Evolutionary conservation across 169 alveolate species (phyloP).

Genomic region (Plasmodium vivax): DNA sequence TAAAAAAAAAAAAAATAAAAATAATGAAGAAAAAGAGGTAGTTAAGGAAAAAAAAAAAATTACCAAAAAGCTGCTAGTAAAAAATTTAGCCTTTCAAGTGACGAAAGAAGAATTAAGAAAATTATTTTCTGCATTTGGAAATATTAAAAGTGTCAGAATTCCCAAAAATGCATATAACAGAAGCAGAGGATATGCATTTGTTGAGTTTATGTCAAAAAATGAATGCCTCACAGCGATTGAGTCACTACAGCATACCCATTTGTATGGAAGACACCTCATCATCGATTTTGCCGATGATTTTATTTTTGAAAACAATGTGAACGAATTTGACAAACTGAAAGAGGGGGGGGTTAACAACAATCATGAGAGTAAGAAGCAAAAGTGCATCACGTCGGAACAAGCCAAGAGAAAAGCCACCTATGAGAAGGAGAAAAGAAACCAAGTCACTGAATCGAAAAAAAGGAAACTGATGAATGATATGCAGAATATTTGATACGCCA

Average conservation of each 20-base stretch:
- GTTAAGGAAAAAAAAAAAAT: conserved; percentile 74
- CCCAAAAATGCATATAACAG: conserved; percentile 94
- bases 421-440: conserved; percentile 17
- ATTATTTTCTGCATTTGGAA: conserved; percentile 93
- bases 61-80: conserved; percentile 91
- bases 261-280: conserved; percentile 93
- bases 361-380: neutral
- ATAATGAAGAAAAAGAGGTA: conserved; percentile 64
- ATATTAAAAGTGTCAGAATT: conserved; percentile 91
- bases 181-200: conserved; percentile 95
- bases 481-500: conserved; percentile 15
- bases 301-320: conserved; percentile 51
- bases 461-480: conserved; percentile 31
- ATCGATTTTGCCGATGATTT: conserved; percentile 89
- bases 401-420: conserved; percentile 60
- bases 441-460: conserved; percentile 59
- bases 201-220: conserved; percentile 90
- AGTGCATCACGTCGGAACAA: conserved; percentile 66
- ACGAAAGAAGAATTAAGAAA: conserved; percentile 90
- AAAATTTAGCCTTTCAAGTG: conserved; percentile 96
- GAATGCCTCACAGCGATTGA: conserved; percentile 93
- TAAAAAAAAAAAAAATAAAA: conserved; percentile 46
- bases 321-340: conserved; percentile 71
- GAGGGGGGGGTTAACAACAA: conserved; percentile 7
- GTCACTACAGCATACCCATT: conserved; percentile 91